A percentile compares a stretch with the other conserved stretches of the same genome.
Conservation (phyloP, 345 rosid genomes). For the Anastatica hierochuntica region DNA sequence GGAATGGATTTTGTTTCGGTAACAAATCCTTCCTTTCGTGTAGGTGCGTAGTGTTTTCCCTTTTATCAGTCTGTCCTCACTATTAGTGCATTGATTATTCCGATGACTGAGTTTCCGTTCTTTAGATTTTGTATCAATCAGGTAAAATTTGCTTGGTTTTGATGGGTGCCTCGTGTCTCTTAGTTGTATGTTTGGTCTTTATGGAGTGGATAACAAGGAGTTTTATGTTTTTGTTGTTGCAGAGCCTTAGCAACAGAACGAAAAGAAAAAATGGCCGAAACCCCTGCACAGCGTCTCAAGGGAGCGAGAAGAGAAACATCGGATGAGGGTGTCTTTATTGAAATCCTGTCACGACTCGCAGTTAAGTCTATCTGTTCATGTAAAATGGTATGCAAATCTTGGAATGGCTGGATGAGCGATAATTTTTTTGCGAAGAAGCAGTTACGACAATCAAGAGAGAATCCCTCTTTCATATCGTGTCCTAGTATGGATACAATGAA, state of each 20-base stretch:
- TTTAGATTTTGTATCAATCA: not conserved
- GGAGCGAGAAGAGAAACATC: conserved; percentile 1
- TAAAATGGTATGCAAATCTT: conserved; percentile 16
- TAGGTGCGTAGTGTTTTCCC: not conserved
- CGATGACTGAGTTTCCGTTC: not conserved
- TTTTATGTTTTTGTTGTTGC: conserved; percentile 4
- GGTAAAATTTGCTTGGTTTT: conserved; percentile 7
- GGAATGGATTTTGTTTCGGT: not conserved
- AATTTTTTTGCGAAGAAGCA: conserved; percentile 3
- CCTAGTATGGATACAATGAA: not conserved
- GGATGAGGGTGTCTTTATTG: not conserved
- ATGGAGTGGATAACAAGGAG: not conserved
- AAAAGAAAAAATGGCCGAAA: conserved; percentile 17
- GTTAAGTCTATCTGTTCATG: conserved; percentile 4
- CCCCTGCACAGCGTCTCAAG: not conserved
- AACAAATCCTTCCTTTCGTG: not conserved
- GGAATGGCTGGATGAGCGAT: not conserved
- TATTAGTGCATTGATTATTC: not conserved
- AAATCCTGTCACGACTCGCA: conserved; percentile 20
- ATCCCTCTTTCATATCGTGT: conserved; percentile 11
- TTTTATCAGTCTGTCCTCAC: not conserved
- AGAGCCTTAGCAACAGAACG: conserved; percentile 11
- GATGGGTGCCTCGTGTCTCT: not conserved
- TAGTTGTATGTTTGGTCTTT: not conserved
- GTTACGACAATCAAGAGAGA: conserved; percentile 9